Base-by-base conservation (phyloP, 1,284 basidiomycete species). In the Pseudozyma sp. region DNA sequence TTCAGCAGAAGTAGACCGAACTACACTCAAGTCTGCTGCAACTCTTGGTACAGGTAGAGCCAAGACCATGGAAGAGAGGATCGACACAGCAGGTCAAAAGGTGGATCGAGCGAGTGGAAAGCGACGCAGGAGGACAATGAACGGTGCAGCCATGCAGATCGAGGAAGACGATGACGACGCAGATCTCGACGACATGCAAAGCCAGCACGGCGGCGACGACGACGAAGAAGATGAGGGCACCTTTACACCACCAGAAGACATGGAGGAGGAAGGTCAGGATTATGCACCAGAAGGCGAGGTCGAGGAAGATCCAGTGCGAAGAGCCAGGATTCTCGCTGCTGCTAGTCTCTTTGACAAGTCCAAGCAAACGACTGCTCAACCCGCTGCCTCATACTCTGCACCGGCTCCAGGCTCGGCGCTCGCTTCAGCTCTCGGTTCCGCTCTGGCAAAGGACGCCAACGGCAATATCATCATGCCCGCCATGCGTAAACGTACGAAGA, bases 1-100 rank as follows among this genome's bases (percentile, higher is more conserved):
- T 5, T 83, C 81, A 5, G 66, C 70, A 1, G 76, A 84, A 45
- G 76, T 85, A 18, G 81, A 83, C 43, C 66, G 82, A 21, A 70
- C 76, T 43, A 66, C 80, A 14, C 77, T 85, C 42, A 73, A 78
- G 31, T 80, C 76, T 9, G 80, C 83, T 18, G 70, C 81, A 8
- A 85, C 83, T 0, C 72, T 85, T 5, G 83, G 83, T 34, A 83
- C 83, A 0, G 82, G 82, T 13, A 58, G 77, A 11, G 77, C 73
- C 9, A 67, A 70, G 51, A 74, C 75, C 5, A 77, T 77, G 45
- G 67, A 72, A 39, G 76, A 83, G 45, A 66, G 79, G n/a, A 70
- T 82, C 21, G 64, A 79, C 10, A 81, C 71, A 14, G 68, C 70
- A 14, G 70, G 68, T 14, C 74, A 76, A 31, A 70, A 65, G 55